Evolutionary conservation across 2,329 filamentous ascomycete genomes (phyloP), one percentile per base, ranked within the genome.

Genomic region (Epicoccum nigrum): DNA sequence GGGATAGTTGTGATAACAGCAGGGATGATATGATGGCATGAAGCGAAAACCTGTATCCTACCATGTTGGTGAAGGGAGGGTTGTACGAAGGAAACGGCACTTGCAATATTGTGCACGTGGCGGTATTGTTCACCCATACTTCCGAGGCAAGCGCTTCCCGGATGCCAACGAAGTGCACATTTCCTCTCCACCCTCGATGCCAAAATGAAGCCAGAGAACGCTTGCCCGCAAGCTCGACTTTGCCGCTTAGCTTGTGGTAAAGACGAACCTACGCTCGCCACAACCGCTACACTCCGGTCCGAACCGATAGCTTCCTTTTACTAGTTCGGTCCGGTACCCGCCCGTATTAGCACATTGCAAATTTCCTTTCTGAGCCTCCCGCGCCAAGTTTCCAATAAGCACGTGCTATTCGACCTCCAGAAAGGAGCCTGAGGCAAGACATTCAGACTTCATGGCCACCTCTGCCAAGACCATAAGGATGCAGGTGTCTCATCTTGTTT

Each of bases 271-370:
- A 31, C 15, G 5, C 19, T 23, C 23, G 45, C 37, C 31, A 42
- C 30, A 25, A 6, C 23, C 20, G 45, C 37, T 30, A 23, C 31
- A 37, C 15, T 32, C 40, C 38, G 45, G 45, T 17, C 45, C 45
- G 38, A 35, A 17, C 45, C 38, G 31, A 23, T 37, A 25, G 23
- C 23, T 6, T 25, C 23, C 9, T 1, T 6, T 25, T 4, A 25
- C 9, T 4, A 6, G 23, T 25, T 5, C 9, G 23, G 16, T 12
- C 7, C 31, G 12, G 15, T 25, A 31, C 25, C 11, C 9, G n/a
- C 37, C 28, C 23, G 38, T 32, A 32, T 15, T 46, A 30, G 32
- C 21, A 28, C 20, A 25, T 32, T 31, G 25, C 23, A 12, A 42
- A 32, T 31, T 8, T 37, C 45, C 45, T 19, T 11, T 35, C 37